Evolutionary conservation across 495 filamentous ascomycete species (phyloP), one percentile per base, ranked within the genome.

Genomic region (Daldinia grandis): DNA sequence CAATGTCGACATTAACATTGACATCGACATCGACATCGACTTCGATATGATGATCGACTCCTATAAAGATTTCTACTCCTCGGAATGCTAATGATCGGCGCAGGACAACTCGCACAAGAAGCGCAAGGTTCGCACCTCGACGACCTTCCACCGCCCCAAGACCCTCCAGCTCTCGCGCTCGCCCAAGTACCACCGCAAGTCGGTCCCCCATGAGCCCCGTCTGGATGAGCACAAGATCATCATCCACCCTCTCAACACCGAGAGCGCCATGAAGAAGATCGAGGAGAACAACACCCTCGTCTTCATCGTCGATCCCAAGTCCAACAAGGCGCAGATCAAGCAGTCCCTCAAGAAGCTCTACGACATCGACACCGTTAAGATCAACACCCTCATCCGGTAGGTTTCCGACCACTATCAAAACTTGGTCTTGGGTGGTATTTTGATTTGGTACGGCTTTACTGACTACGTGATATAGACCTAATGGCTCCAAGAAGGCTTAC

Each of bases 321-420:
- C 93, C 77, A 99, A 99, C 87, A 99, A 99, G 92, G 90, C 94
- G 78, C 95, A 99, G 89, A 99, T 99, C 85, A 97, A 97, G 89
- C 86, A 87, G 76, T 92, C 95, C 69, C 86, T 99, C 72, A 99
- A 99, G 93, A 97, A 94, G 91, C 89, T 98, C 73, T 99, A 99
- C 83, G 95, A 98, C 83, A 94, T 99, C 71, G 93, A 97, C 78
- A 91, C 88, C 78, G 86, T 99, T 84, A 98, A 97, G 91, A 91
- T 99, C 85, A 99, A 98, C 88, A 98, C 95, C 71, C 90, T 99
- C 67, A 93, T 99, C 86, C 91, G 95, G 93, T 96, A 87, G 25
- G 85, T 81, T 57, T 62, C 42, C 19, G 21, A 59, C 3, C 35
- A 14, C 14, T 50, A 19, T 15, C 19, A 33, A 21, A 5, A 28